Percentiles rank a stretch among this genome's conserved stretches.
Evolutionary conservation across 495 filamentous ascomycete genomes (phyloP).

Genomic region (Mycothermus thermophilus): DNA sequence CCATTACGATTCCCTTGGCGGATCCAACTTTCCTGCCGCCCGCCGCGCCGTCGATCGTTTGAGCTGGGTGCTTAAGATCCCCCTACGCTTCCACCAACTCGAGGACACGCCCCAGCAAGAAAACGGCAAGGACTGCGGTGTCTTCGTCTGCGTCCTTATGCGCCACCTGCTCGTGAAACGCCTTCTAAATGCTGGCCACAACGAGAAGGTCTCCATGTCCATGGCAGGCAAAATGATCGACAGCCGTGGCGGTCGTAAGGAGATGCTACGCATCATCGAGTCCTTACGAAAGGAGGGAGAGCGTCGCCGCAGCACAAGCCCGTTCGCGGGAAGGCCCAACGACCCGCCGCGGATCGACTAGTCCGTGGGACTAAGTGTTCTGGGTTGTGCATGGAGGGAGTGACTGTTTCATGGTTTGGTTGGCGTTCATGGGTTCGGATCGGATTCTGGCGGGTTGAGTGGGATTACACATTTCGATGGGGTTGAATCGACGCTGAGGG

Average conservation of each 20-base stretch:
- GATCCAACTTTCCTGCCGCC: conserved; percentile 63
- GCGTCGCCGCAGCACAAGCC: conserved; percentile 37
- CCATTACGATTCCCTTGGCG: conserved; percentile 86
- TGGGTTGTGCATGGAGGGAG: too few relatives aligned
- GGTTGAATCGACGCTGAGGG: too few relatives aligned
- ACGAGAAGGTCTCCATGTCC: conserved; percentile 84
- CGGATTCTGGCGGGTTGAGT: too few relatives aligned
- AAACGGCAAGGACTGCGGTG: conserved; percentile 85
- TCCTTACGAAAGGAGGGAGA: conserved; percentile 70
- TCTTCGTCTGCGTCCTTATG: conserved; percentile 93
- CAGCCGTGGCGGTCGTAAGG: conserved; percentile 59
- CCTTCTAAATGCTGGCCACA: conserved; percentile 59
- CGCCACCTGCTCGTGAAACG: conserved; percentile 70
- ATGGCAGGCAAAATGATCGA: conserved; percentile 70
- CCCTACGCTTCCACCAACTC: conserved; percentile 59
- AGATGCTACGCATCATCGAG: conserved; percentile 81
- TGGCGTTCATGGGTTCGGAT: too few relatives aligned
- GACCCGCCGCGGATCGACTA: conserved; percentile 26
- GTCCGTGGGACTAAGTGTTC: too few relatives aligned
- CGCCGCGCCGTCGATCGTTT: conserved; percentile 50
- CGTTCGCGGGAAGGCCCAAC: conserved; percentile 15
- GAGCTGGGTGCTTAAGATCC: conserved; percentile 48
- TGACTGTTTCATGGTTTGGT: too few relatives aligned
- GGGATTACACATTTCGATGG: too few relatives aligned
- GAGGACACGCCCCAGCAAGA: conserved; percentile 82